phyloP scores from a whole-genome alignment of 2,329 filamentous ascomycete species.

The Rhinocladiella similis region DNA sequence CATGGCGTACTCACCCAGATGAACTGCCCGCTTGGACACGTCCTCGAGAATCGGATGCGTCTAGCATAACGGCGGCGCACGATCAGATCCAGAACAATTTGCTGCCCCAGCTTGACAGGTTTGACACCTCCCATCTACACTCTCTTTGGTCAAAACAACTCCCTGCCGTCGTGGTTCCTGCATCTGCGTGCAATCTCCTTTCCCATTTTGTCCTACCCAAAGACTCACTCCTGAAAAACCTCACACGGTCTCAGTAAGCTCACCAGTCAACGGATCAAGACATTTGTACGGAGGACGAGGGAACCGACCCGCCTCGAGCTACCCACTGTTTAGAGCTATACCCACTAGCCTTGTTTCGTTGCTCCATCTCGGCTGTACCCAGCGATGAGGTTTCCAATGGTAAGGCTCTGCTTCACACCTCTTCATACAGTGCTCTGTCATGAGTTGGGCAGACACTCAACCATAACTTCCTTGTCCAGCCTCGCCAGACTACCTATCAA shows the following conservation, averaged over 20 bases:
- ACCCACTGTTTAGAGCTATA: too few relatives aligned
- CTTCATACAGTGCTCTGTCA: slow-evolving; percentile 14
- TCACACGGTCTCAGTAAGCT: slow-evolving; percentile 4
- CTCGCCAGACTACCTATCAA: background rate
- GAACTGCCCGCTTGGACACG: background rate
- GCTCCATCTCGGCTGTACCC: slow-evolving; percentile 1
- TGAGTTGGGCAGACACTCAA: background rate
- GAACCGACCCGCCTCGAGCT: background rate
- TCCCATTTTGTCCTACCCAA: slow-evolving; percentile 5
- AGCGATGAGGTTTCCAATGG: slow-evolving; percentile 2
- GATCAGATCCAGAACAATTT: slow-evolving; percentile 2
- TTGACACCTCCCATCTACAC: slow-evolving; percentile 10
- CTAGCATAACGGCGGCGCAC: background rate
- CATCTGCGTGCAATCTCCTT: slow-evolving; percentile 11
- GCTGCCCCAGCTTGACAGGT: slow-evolving; percentile 7
- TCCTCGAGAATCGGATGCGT: background rate
- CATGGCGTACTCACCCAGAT: background rate
- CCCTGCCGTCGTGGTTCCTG: slow-evolving; percentile 1
- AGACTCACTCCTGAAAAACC: background rate
- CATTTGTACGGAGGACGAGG: slow-evolving; percentile 1
- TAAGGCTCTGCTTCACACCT: slow-evolving; percentile 12
- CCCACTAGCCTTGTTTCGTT: too few relatives aligned
- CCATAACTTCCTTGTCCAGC: background rate
- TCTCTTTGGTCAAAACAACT: background rate
- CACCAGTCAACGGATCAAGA: slow-evolving; percentile 1